phyloP scores from a whole-genome alignment of 495 filamentous ascomycete species.

The Poronia punctata region DNA sequence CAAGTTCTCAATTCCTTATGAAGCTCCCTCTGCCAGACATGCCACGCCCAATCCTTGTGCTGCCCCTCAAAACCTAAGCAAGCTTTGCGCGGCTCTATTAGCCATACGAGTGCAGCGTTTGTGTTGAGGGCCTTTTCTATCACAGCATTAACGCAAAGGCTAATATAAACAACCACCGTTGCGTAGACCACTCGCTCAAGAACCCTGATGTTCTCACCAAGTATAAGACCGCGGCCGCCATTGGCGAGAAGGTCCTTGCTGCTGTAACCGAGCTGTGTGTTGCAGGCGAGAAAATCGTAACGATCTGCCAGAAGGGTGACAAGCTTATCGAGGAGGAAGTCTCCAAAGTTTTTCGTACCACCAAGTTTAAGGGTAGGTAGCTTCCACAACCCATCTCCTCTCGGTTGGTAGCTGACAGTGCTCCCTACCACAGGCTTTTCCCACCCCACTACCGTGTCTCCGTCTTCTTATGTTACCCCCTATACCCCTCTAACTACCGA shows the following conservation, averaged over 20 bases:
- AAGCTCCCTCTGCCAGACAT: background rate
- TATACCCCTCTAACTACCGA: constrained; percentile 90
- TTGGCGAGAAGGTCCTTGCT: constrained; percentile 90
- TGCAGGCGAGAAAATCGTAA: constrained; percentile 83
- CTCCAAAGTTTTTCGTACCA: constrained; percentile 94
- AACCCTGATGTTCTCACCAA: constrained; percentile 98
- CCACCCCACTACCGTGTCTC: constrained; percentile 94
- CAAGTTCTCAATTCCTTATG: background rate
- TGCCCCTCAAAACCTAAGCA: background rate
- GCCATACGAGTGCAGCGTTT: too few species aligned
- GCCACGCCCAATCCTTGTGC: background rate
- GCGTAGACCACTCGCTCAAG: constrained; percentile 80
- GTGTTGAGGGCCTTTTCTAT: too few species aligned
- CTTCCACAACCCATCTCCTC: constrained; percentile 3
- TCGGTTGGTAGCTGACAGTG: constrained; percentile 11
- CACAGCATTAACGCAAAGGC: too few species aligned
- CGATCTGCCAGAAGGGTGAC: constrained; percentile 92
- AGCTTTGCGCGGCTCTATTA: too few species aligned
- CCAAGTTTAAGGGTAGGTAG: constrained; percentile 85
- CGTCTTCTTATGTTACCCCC: constrained; percentile 87
- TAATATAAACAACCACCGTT: constrained; percentile 4
- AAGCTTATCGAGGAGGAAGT: constrained; percentile 90
- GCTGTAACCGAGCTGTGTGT: constrained; percentile 74
- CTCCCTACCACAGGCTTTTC: constrained; percentile 55
- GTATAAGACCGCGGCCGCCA: constrained; percentile 92